Percentiles rank a stretch among this genome's conserved stretches.
These are phyloP conservation scores for Chaetoscypha palmicola DNA, from an alignment of 2,329 filamentous ascomycete species.

Conservation along the genomic window DNA sequence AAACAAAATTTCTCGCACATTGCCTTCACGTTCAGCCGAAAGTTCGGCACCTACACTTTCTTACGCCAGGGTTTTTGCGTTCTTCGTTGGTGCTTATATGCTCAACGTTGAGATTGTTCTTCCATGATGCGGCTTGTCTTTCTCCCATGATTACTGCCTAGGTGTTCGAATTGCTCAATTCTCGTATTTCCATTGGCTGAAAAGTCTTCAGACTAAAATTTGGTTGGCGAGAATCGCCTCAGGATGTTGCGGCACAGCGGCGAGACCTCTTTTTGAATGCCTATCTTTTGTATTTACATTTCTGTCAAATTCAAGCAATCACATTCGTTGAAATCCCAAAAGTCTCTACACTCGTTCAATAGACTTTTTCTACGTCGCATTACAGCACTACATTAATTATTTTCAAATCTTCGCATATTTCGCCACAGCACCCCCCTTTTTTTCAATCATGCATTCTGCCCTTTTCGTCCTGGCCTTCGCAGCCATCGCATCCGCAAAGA, in stretches of 20 bases:
- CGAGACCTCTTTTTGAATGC: background rate
- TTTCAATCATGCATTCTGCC: constrained; percentile 13
- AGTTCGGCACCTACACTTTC: too few species aligned
- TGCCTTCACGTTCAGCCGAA: too few species aligned
- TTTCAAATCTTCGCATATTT: background rate
- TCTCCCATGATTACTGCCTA: background rate
- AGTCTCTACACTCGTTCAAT: background rate
- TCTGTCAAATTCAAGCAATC: background rate
- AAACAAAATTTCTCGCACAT: too few species aligned
- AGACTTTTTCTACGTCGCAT: background rate
- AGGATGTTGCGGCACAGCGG: background rate
- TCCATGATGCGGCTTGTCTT: background rate
- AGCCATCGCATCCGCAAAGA: constrained; percentile 12
- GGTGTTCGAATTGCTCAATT: too few species aligned
- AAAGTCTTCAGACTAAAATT: background rate
- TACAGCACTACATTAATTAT: background rate
- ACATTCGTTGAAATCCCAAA: background rate
- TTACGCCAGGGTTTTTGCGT: too few species aligned
- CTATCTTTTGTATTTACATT: background rate
- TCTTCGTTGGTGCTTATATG: too few species aligned
- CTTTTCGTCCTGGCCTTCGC: constrained; percentile 13
- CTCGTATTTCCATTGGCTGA: too few species aligned
- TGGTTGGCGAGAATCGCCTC: too few species aligned
- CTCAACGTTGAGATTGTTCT: too few species aligned
- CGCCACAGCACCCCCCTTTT: background rate